phyloP scores from a whole-genome alignment of 2,329 filamentous ascomycete species.

The Chrysoporthe austroafricana region DNA sequence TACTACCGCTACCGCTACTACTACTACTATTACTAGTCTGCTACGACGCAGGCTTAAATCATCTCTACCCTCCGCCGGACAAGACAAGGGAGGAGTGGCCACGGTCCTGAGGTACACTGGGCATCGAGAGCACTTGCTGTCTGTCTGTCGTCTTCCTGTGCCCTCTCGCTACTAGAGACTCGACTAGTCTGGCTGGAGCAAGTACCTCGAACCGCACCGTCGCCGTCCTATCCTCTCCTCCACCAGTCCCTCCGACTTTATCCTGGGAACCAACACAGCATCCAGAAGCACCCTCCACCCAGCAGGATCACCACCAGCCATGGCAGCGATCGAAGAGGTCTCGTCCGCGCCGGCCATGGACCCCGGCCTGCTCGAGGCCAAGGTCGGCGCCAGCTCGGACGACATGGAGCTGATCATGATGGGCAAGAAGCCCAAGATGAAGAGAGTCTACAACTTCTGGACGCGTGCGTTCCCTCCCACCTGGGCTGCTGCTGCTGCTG shows the following conservation, averaged over 20 bases:
- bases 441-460: constrained; percentile 15
- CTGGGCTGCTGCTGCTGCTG: neutral
- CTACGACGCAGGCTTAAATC: neutral
- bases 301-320: neutral
- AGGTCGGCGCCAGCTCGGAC: neutral
- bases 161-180: too few relatives aligned
- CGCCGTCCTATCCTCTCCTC: neutral
- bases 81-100: neutral
- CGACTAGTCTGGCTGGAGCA: too few relatives aligned
- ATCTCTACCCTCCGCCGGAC: neutral
- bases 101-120: neutral
- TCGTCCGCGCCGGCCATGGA: neutral
- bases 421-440: constrained; percentile 11
- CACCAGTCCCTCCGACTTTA: neutral
- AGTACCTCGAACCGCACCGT: too few relatives aligned
- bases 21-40: too few relatives aligned
- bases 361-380: constrained; percentile 5
- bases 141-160: neutral
- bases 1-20: too few relatives aligned
- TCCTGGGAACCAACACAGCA: neutral
- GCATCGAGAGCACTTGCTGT: neutral
- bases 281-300: neutral
- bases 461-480: neutral
- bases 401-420: constrained; percentile 11
- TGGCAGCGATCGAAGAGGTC: neutral